phyloP scores from a whole-genome alignment of 129 eudicot genomes.

The Calendula officinalis region DNA sequence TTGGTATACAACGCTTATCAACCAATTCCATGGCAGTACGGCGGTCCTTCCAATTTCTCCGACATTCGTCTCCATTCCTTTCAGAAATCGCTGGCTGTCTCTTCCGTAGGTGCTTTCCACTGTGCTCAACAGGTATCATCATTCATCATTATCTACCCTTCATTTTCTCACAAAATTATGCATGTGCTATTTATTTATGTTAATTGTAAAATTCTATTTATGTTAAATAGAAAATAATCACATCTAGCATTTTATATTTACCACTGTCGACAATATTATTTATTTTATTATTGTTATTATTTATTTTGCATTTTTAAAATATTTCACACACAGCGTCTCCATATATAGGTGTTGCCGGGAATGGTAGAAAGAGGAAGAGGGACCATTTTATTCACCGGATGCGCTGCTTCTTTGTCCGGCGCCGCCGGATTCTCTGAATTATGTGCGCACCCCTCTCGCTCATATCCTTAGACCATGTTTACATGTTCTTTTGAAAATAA shows the following conservation, averaged over 20 bases:
- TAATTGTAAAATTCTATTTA: too few relatives aligned
- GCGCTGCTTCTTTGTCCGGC: conserved; percentile 75
- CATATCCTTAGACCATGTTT: too few relatives aligned
- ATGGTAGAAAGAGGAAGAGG: conserved; percentile 88
- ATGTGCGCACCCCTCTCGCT: conserved; percentile 34
- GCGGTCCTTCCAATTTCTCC: conserved; percentile 49
- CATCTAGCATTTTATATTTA: too few relatives aligned
- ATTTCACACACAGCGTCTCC: too few relatives aligned
- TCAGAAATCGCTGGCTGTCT: conserved; percentile 68
- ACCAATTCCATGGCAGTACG: conserved; percentile 44
- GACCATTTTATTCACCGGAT: conserved; percentile 84
- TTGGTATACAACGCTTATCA: conserved; percentile 80
- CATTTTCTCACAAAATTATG: neutral
- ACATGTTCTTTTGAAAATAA: neutral
- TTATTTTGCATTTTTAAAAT: too few relatives aligned
- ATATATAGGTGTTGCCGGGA: conserved; percentile 67
- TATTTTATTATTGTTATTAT: too few relatives aligned
- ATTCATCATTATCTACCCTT: too few relatives aligned
- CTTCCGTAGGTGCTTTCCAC: conserved; percentile 79
- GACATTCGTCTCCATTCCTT: conserved; percentile 59
- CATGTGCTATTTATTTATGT: neutral
- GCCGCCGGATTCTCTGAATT: conserved; percentile 73
- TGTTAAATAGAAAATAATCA: too few relatives aligned
- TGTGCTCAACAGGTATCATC: conserved; percentile 91
- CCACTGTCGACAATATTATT: too few relatives aligned